Conservation (phyloP, 2,329 filamentous ascomycete genomes). For the Talaromyces islandicus region DNA sequence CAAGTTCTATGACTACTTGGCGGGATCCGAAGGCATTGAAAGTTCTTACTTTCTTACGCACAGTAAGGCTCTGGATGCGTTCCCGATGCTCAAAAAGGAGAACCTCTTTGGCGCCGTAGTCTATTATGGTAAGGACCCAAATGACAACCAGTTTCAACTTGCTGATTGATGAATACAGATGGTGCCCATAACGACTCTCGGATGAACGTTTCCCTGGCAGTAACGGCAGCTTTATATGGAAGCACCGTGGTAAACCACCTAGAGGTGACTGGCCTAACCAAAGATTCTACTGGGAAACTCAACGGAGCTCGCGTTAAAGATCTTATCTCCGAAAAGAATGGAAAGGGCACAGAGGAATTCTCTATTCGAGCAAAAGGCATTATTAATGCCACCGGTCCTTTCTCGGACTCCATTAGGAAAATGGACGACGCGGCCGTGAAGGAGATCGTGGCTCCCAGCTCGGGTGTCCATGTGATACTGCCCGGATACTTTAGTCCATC, state of each 20-base stretch:
- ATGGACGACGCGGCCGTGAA: slow-evolving; percentile 68
- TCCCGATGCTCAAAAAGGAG: slow-evolving; percentile 80
- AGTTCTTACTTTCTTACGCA: slow-evolving; percentile 82
- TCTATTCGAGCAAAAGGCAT: slow-evolving; percentile 71
- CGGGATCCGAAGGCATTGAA: slow-evolving; percentile 80
- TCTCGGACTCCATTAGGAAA: slow-evolving; percentile 78
- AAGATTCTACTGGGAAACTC: slow-evolving; percentile 65
- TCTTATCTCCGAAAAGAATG: slow-evolving; percentile 59
- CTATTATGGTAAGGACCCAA: slow-evolving; percentile 60
- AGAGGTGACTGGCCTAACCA: slow-evolving; percentile 70
- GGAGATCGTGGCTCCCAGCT: slow-evolving; percentile 79
- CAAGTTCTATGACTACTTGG: slow-evolving; percentile 79
- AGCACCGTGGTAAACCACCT: slow-evolving; percentile 77
- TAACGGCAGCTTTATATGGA: slow-evolving; percentile 84
- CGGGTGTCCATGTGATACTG: slow-evolving; percentile 79
- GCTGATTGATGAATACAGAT: slow-evolving; percentile 44
- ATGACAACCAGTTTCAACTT: background rate
- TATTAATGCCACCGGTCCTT: slow-evolving; percentile 85
- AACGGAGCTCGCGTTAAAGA: slow-evolving; percentile 71
- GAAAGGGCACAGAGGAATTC: slow-evolving; percentile 58
- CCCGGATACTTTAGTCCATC: slow-evolving; percentile 80
- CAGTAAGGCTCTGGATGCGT: slow-evolving; percentile 79
- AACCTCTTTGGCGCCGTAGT: slow-evolving; percentile 75
- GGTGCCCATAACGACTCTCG: slow-evolving; percentile 87
- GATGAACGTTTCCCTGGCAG: slow-evolving; percentile 84